Conservation (phyloP, 495 filamentous ascomycete species). For the Lasiosphaeriaceae sp. region DNA sequence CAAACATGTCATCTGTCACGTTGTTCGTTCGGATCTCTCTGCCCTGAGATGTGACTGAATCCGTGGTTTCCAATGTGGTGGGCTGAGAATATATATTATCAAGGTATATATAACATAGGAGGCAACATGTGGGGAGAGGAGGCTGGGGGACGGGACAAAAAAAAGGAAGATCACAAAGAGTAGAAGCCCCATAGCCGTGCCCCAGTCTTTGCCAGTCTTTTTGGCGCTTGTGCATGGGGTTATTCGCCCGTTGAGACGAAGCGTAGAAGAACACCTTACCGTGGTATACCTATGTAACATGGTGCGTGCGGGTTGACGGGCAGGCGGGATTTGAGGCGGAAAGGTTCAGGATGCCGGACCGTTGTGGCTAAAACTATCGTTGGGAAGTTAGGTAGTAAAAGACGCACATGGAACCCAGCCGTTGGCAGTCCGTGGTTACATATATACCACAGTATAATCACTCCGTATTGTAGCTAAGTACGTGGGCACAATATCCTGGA, state of each 20-base stretch:
- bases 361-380: slow-evolving; percentile 9
- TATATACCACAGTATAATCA: no score
- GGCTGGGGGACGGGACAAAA: no score
- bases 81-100: not conserved
- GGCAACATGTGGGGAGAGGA: no score
- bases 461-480: no score
- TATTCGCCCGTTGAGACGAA: no score
- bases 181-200: no score
- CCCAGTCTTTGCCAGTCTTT: no score
- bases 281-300: not conserved
- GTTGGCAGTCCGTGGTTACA: not conserved
- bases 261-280: no score
- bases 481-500: no score
- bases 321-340: not conserved
- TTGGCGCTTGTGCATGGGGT: no score
- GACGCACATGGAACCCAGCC: not conserved
- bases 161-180: no score
- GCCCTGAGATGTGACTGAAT: not conserved
- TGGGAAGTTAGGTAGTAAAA: no score
- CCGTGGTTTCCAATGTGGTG: not conserved
- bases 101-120: not conserved
- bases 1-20: not conserved
- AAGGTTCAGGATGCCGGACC: slow-evolving; percentile 7
- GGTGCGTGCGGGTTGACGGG: not conserved
- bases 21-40: not conserved